Conservation (phyloP, 2,329 filamentous ascomycete species). For the Lachnellula occidentalis region DNA sequence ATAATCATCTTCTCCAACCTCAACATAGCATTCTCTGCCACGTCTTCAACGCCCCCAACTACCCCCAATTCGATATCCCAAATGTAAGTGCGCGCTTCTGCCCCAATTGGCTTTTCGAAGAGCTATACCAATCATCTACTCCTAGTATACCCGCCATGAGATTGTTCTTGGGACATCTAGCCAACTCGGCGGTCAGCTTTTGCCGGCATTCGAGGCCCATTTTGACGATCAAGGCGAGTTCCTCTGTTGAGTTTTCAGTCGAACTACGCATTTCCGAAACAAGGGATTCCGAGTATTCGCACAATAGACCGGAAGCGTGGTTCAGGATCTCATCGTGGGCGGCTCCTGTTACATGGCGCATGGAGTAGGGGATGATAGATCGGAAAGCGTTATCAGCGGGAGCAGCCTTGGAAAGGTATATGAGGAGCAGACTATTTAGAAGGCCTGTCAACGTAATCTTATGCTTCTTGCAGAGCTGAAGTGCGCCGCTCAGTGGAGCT, state of each 20-base stretch:
- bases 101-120: background rate
- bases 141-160: background rate
- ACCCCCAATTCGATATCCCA: constrained; percentile 15
- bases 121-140: background rate
- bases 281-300: background rate
- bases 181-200: constrained; percentile 7
- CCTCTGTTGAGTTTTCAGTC: background rate
- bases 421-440: constrained; percentile 6
- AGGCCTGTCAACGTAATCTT: constrained; percentile 8
- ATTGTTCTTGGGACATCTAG: background rate
- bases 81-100: constrained; percentile 7
- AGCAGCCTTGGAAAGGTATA: constrained; percentile 2
- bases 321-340: constrained; percentile 10
- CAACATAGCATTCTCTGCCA: background rate
- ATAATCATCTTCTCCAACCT: background rate
- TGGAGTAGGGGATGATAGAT: constrained; percentile 9
- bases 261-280: background rate
- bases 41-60: background rate
- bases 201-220: constrained; percentile 4
- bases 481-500: background rate
- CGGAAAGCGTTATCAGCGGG: constrained; percentile 3
- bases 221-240: background rate
- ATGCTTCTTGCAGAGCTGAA: background rate
- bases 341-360: constrained; percentile 3
- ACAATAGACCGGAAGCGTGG: constrained; percentile 5